These are phyloP conservation scores for Fusarium sambucinum DNA, from an alignment of 2,329 filamentous ascomycete genomes.

Conservation along the genomic window DNA sequence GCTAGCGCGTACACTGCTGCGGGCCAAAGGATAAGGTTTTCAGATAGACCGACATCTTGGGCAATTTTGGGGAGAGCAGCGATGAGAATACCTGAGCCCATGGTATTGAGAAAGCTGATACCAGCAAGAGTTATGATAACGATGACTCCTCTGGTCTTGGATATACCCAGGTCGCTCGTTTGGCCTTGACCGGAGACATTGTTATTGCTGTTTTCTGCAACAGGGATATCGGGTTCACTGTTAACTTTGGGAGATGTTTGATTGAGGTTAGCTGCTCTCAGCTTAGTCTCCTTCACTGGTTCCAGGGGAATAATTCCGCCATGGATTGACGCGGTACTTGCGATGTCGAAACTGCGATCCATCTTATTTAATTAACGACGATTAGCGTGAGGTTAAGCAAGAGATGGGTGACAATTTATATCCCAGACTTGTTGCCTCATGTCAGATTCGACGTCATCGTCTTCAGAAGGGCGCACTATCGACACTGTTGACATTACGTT, in stretches of 20 bases:
- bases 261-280: not conserved
- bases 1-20: conserved; percentile 41
- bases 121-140: conserved; percentile 37
- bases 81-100: conserved; percentile 44
- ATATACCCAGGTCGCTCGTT: not conserved
- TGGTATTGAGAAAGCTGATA: conserved; percentile 45
- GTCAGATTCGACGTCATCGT: not conserved
- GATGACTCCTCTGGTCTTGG: conserved; percentile 14
- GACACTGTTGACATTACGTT: not conserved
- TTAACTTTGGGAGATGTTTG: not conserved
- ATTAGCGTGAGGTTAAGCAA: accelerated
- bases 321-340: not conserved
- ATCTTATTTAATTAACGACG: not conserved
- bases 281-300: not conserved
- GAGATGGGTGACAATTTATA: not conserved
- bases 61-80: conserved; percentile 42
- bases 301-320: conserved; percentile 16
- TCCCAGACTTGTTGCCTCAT: not conserved
- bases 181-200: not conserved
- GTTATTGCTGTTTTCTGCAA: accelerated
- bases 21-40: conserved; percentile 42
- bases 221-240: not conserved
- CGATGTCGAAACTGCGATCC: conserved; percentile 15
- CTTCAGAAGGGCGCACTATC: not conserved
- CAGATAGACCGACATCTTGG: conserved; percentile 30